Base-by-base conservation (phyloP, 352 stramenopile genomes). In the Plasmopara viticola region DNA sequence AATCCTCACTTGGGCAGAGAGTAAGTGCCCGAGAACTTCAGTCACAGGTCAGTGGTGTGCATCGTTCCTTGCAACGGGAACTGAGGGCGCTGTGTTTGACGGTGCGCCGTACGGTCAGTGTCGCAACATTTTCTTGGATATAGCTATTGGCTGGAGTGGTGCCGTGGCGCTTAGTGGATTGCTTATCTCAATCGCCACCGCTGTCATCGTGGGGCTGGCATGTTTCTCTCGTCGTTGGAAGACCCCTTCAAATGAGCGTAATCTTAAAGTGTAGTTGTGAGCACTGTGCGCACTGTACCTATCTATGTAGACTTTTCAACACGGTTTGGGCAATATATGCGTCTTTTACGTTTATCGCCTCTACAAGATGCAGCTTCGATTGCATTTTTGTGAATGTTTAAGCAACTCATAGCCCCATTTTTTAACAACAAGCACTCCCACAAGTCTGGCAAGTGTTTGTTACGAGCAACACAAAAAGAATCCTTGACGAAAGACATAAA, bases 71-170 rank as follows among this genome's bases (percentile, higher is more conserved):
- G 48, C 74, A 12, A 75, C 49, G 4, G 66, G 71, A 33, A 74
- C 66, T 33, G 42, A 54, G 31, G 73, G 72, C 18, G 66, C 66
- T 7, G 59, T 84, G 6, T 88, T 79, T 56, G 60, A 70, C 6
- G 79, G 81, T 44, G 84, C 82, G 15, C 82, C 82, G 15, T 92
- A 89, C 58, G 73, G 75, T 37, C 64, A 90, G 48, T 92, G 82
- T 55, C 82, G 82, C 51, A 56, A 39, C 8, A 74, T 68, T 41
- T 90, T 92, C 58, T 48, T 92, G 7, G 63, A 79, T 45, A 56
- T 89, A 28, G 78, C 74, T 9, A 73, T 75, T 30, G 73, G 78
- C 58, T 91, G 81, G 81, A 71, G 72, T 39, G 62, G 45, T n/a
- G 76, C 58, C 15, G 66, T 90, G 31, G 72, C 64, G 28, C 48